Base-by-base conservation (phyloP, 371 early-diverging fungal species). In the Syncephalastrum monosporum region DNA sequence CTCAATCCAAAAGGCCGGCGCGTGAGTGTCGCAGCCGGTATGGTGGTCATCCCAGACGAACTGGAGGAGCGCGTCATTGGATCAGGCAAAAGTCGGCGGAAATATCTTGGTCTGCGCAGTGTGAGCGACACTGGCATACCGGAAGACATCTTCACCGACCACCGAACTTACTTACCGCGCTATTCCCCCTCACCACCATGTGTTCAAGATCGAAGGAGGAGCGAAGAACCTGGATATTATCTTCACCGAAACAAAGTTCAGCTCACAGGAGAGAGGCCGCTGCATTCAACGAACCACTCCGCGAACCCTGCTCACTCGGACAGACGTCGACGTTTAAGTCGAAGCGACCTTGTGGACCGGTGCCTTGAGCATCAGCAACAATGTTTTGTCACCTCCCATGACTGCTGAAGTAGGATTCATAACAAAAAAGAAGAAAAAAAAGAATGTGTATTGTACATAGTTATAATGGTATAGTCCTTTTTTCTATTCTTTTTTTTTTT, bases 11-110 rank as follows among this genome's bases (percentile, higher is more conserved):
- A 71, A 0, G 79, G 77, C 42, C 75, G 83, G 59, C 74, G 83
- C 24, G 77, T 82, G 5, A 81, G 79, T 54, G 77, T 81, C 3
- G 81, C 83, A 8, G 83, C 83, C 21, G 83, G 83, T 50, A 71
- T 77, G 68, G 63, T 79, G 38, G 60, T 77, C 13, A 72, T 82
- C 53, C 83, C 83, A 8, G 76, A 81, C 44, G 77, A 79, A 24
- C 46, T 73, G 17, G 79, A 78, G 46, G 72, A 73, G 56, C 71
- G 75, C 19, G 69, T 71, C 2, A 64, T 71, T 54, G 74, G 69
- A 12, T 61, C 65, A 10, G 73, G 72, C 16, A 67, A 62, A 47
- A 44, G 63, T 21, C 68, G 68, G 24, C 61, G 74, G 8, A 71
- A 66, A 47, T 77, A 73, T 42, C 67, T 69, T 59, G 73, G 75